Evolutionary conservation across 345 rosid genomes (phyloP), one percentile per base, ranked within the genome.

Genomic region (Angophora floribunda): DNA sequence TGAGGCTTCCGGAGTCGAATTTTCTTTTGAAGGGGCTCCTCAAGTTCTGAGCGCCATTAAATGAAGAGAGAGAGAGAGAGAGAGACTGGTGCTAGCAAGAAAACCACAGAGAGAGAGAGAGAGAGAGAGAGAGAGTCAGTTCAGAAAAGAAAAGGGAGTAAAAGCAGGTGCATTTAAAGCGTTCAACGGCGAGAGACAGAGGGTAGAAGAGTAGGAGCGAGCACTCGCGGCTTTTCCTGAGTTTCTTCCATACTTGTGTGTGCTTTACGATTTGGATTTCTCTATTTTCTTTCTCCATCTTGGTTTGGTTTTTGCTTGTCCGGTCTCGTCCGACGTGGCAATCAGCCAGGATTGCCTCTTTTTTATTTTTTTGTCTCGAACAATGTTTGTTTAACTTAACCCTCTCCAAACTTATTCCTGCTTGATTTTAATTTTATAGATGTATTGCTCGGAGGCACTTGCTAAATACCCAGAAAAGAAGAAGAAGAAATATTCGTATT

Each of bases 121-220:
- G 70, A 4, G 44, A 49, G 45, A 4, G 47, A 30, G 44, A 28
- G 51, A 87, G 80, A 6, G 85, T 30, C 24, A 75, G 51, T 26
- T 19, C 8, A 78, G 36, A 4, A 87, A 78, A 32, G 53, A 87
- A 78, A n/a, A 3, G 59, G 65, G 41, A 78, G 51, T 30, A 85
- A 61, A 85, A 88, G 86, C 53, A 49, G 82, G 82, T 17, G 87
- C 87, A 88, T 55, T 82, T 82, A 88, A 88, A 88, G 89, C 79
- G 59, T 78, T 41, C 30, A 50, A 88, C 57, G 89, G 85, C 85
- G 51, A 78, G 51, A 78, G 59, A 61, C 55, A 44, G 82, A 86
- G 78, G 47, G n/a, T 2, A 9, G 65, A 26, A 10, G 65, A 59
- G 65, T 24, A 59, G 65, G 65, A 26, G 30, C 24, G 65, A 24